These are phyloP conservation scores for Coelomomyces lativittatus DNA, from an alignment of 371 early-diverging fungal species.

Conservation along the genomic window DNA sequence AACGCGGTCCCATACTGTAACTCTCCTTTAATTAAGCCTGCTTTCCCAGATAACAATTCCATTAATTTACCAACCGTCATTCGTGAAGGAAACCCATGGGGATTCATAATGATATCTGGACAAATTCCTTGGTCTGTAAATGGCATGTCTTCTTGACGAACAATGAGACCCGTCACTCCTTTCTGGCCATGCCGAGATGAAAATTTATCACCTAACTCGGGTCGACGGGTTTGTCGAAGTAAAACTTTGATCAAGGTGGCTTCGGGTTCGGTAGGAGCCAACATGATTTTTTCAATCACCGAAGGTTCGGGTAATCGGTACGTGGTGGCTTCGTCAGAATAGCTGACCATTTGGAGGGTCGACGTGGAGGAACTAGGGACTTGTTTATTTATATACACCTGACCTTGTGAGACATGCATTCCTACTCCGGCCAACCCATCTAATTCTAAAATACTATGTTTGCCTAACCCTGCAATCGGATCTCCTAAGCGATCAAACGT, in stretches of 20 bases:
- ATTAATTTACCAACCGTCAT: conserved; percentile 99
- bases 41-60: conserved; percentile 94
- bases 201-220: conserved; percentile 99
- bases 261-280: conserved; percentile 85
- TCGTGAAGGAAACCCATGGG: conserved; percentile 99
- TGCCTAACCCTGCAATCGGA: conserved; percentile 27
- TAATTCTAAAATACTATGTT: conserved; percentile 35
- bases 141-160: conserved; percentile 96
- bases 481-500: conserved; percentile 71
- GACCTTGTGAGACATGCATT: conserved; percentile 50
- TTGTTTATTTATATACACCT: conserved; percentile 72
- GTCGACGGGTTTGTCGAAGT: conserved; percentile 88
- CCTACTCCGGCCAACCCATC: conserved; percentile 86
- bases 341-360: conserved; percentile 33
- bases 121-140: conserved; percentile 88
- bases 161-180: conserved; percentile 95
- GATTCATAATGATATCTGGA: conserved; percentile 99
- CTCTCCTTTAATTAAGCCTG: conserved; percentile 83
- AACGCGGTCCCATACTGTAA: conserved; percentile 96
- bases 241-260: conserved; percentile 86
- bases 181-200: conserved; percentile 99
- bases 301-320: conserved; percentile 73
- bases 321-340: conserved; percentile 51
- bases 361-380: conserved; percentile 52
- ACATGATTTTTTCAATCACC: conserved; percentile 69